These are phyloP conservation scores for Aspergillus cejpii DNA, from an alignment of 2,329 filamentous ascomycete species.

Conservation along the genomic window DNA sequence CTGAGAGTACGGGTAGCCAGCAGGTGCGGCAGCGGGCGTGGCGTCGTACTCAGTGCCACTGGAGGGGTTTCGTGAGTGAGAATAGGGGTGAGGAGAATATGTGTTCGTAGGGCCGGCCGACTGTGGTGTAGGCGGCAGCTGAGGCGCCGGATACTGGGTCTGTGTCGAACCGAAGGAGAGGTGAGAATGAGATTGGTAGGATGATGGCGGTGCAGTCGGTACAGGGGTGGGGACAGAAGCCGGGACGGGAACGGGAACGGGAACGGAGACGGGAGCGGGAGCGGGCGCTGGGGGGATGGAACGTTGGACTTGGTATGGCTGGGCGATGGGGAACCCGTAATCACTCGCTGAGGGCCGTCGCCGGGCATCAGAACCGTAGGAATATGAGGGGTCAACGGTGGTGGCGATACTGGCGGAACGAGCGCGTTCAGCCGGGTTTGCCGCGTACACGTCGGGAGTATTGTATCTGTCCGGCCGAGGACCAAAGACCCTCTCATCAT, in stretches of 20 bases:
- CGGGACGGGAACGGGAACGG: conserved; percentile 33
- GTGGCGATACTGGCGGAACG: conserved; percentile 57
- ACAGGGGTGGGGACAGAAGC: conserved; percentile 27
- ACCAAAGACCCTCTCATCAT: conserved; percentile 47
- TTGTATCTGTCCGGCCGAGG: conserved; percentile 43
- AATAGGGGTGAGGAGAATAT: conserved; percentile 34
- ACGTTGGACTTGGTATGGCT: conserved; percentile 33
- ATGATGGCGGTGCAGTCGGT: conserved; percentile 13
- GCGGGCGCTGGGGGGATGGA: conserved; percentile 33
- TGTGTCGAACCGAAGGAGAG: conserved; percentile 39
- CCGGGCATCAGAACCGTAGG: conserved; percentile 39
- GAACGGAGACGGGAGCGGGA: conserved; percentile 34
- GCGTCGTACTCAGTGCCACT: conserved; percentile 30
- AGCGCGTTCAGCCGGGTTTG: conserved; percentile 46
- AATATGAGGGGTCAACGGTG: conserved; percentile 41
- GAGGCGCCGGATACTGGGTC: conserved; percentile 39
- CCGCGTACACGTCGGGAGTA: conserved; percentile 46
- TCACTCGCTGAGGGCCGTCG: conserved; percentile 48
- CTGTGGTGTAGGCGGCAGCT: conserved; percentile 41
- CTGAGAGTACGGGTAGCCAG: conserved; percentile 19
- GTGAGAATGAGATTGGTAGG: conserved; percentile 38
- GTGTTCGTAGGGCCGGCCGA: conserved; percentile 26
- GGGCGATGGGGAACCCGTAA: conserved; percentile 30
- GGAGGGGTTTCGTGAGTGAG: conserved; percentile 31
- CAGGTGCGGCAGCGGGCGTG: conserved; percentile 10